Base-by-base conservation (phyloP, 2,329 filamentous ascomycete genomes). In the Aspergillus intermedius region DNA sequence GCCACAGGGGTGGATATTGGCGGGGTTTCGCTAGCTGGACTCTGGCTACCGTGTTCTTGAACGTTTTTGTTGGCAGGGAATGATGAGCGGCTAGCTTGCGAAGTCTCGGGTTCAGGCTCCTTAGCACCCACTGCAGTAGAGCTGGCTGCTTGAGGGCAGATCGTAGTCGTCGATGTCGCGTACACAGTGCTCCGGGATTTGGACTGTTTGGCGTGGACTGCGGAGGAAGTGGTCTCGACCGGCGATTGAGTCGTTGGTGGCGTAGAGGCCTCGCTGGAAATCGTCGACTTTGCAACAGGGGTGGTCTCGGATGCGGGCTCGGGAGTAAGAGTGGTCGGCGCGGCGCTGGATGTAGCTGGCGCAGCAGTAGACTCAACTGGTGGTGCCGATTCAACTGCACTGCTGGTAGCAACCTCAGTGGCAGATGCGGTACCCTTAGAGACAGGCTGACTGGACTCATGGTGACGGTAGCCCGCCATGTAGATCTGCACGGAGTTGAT, bases 401-500 rank as follows among this genome's bases (percentile, higher is more conserved):
- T n/a, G 15, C 15, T 35, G n/a, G 13, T 17, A 15, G 34, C 1
- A 35, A 17, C 34, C 34, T 17, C 5, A 35, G 34, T 35, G 5
- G n/a, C 34, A 7, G 34, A 35, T 9, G 15, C 34, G 8, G 37
- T 40, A 19, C 15, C 19, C 4, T 8, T 17, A 13, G 37, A 10
- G 8, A 17, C 10, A 10, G 10, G 4, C 15, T 17, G 13, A 13
- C 15, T 35, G n/a, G 34, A 35, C 13, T 35, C 34, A 19, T 40
- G 37, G 10, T 19, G 37, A 15, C 37, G n/a, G 13, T 8, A 39
- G 1, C 61, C 60, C 9, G 53, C 48, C 51, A 68, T 57, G 60
- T 77, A 90, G n/a, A 88, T 77, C 69, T 81, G 83, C 63, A 90
- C 73, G 19, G 77, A 83, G 64, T 86, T 86, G 68, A 95, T 79